Evolutionary conservation across 2,329 filamentous ascomycete genomes (phyloP), one percentile per base, ranked within the genome.

Genomic region (Epichloe bromicola): DNA sequence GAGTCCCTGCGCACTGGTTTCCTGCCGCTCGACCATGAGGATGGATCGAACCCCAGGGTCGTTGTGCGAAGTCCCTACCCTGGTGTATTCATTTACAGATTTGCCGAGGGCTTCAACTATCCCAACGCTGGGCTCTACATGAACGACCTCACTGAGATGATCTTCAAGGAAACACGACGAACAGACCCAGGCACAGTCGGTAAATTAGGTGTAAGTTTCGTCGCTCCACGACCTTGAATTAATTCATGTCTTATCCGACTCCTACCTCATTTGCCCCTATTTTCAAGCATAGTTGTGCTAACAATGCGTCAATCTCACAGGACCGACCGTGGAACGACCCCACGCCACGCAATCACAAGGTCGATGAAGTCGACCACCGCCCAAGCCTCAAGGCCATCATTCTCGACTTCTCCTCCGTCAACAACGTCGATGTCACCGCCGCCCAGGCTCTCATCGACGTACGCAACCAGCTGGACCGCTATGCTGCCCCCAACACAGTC

Each of bases 241-340:
- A 30, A 8, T 10, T 10, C 26, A 10, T 30, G 26, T 30, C 26
- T 30, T 1, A 10, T 10, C 26, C 26, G 26, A 8, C 26, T 30
- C 4, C 11, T n/a, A 5, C 12, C 14, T n/a, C n/a, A 14, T 37
- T 20, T 39, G 11, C 6, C 8, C 7, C 15, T 34, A 33, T 14
- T n/a, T 14, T 8, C 5, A 5, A n/a, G 7, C 14, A 37, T 19
- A 37, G 14, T 36, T 30, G 20, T 20, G 40, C 56, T 60, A 46
- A 60, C 52, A 17, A 30, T 38, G 2, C 2, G 8, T 49, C 34
- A n/a, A 15, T 30, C 1, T n/a, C 46, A 7, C 46, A 63, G 63
- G 71, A 81, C 56, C 74, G 77, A 0, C 74, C 78, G 0, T 82
- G 78, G 79, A 79, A 79, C 59, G 75, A 80, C 53, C 67, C 69